Base-by-base conservation (phyloP, 2,329 filamentous ascomycete species). In the Penicillium sp. region DNA sequence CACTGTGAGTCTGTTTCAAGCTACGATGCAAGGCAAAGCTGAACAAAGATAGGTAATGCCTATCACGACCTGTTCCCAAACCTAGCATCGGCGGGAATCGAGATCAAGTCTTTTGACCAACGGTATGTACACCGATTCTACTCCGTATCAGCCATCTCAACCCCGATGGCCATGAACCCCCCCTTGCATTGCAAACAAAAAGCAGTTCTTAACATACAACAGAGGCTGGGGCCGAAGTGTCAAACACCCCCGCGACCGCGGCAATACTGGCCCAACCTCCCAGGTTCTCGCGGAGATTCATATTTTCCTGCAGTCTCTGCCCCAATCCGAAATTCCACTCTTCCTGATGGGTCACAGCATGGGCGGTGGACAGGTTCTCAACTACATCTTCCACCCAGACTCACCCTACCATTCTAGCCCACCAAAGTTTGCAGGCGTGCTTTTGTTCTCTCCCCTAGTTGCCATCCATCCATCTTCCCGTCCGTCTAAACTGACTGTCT, bases 261-360 rank as follows among this genome's bases (percentile, higher is more conserved):
- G 92, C 46, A 78, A 85, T 50, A 90, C 89, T 1, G 92, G 92
- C 6, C 81, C 87, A 6, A 96, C 92, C 2, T 60, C 79, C 1
- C 82, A 80, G 51, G 90, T 96, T 53, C 77, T 96, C 42, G 80
- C 82, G 54, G 92, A 97, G 71, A 86, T 96, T 50, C 89, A 86
- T 10, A 86, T 86, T 41, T 90, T 97, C 70, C 79, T 94, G 61
- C 79, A 79, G 55, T 76, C 78, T 31, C 82, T 88, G 58, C 75
- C 87, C 5, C 57, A 55, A 22, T 63, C 69, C 24, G 56, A 72
- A 22, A 65, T 73, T 4, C 75, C 79, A 34, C 54, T 95, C 14
- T 97, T 96, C 74, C 81, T 97, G 18, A 85, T 94, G 78, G 92
- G 92, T 49, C 91, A 96, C 74, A 92, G 88, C 21, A 96, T 96